Conservation (phyloP, 371 early-diverging fungal genomes). For the Mucor sp. region DNA sequence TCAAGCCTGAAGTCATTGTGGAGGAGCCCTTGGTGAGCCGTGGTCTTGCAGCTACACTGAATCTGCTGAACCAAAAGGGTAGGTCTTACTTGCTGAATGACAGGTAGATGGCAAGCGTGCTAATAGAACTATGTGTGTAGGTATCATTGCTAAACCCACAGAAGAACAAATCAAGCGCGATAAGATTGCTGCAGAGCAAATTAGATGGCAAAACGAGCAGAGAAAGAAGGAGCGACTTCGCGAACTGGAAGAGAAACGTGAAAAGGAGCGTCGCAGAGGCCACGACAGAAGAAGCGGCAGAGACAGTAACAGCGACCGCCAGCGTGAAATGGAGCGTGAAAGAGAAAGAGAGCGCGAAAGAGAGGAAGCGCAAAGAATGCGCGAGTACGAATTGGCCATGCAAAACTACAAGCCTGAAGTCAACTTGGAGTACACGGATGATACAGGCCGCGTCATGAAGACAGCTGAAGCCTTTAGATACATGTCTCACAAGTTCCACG, state of each 20-base stretch:
- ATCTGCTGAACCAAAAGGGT: constrained; percentile 77
- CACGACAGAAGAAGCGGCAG: constrained; percentile 27
- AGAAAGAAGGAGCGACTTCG: constrained; percentile 56
- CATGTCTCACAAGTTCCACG: constrained; percentile 96
- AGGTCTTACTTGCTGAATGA: neutral
- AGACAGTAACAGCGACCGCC: constrained; percentile 36
- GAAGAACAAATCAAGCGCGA: constrained; percentile 69
- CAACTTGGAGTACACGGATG: constrained; percentile 89
- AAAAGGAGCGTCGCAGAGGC: constrained; percentile 36
- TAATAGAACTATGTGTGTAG: constrained; percentile 7
- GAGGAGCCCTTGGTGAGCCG: constrained; percentile 83
- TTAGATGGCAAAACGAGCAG: constrained; percentile 73
- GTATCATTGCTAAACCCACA: constrained; percentile 62
- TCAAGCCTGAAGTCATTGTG: constrained; percentile 41
- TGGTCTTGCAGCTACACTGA: constrained; percentile 87
- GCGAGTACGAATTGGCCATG: constrained; percentile 83
- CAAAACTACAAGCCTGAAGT: constrained; percentile 90
- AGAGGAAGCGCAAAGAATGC: constrained; percentile 68
- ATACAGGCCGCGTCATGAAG: constrained; percentile 77
- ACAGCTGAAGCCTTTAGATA: constrained; percentile 92
- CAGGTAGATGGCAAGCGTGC: neutral
- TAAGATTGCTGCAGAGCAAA: constrained; percentile 61
- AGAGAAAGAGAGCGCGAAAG: constrained; percentile 55
- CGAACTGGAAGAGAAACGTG: constrained; percentile 37
- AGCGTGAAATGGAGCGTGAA: constrained; percentile 45